These are phyloP conservation scores for Yarrowia sp. DNA, from an alignment of 805 yeast genomes.

Conservation along the genomic window DNA sequence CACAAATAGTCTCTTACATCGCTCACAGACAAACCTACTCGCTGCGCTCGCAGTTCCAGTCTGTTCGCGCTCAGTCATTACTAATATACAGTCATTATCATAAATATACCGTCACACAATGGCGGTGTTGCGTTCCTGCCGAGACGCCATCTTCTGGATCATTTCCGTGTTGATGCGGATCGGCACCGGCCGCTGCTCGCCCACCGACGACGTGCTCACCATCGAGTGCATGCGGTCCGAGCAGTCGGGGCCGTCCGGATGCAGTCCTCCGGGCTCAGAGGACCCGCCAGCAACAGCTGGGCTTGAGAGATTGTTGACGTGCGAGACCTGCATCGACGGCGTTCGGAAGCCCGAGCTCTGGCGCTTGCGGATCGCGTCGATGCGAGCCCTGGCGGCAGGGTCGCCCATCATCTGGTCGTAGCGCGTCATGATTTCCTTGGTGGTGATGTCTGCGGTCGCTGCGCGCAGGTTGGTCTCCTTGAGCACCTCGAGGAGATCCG, in stretches of 20 bases:
- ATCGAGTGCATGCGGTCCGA: conserved; percentile 6
- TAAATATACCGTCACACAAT: conserved; percentile 1
- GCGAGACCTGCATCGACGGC: conserved; percentile 17
- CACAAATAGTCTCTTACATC: too few species aligned
- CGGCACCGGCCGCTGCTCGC: conserved; percentile 28
- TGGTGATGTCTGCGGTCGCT: conserved; percentile 32
- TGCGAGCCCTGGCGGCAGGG: not conserved
- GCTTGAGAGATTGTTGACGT: not conserved
- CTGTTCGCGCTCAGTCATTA: not conserved
- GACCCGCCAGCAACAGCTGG: not conserved
- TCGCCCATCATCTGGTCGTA: conserved; percentile 30
- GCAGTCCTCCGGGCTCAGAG: not conserved
- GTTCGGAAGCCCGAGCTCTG: conserved; percentile 17
- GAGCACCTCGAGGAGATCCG: conserved; percentile 53
- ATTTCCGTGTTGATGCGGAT: conserved; percentile 29
- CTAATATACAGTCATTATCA: conserved; percentile 23
- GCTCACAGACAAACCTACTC: too few species aligned
- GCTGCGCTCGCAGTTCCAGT: not conserved
- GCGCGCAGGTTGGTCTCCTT: conserved; percentile 42
- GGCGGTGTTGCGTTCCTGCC: conserved; percentile 27
- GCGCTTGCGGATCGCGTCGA: conserved; percentile 14
- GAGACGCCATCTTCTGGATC: conserved; percentile 28
- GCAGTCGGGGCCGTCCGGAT: not conserved
- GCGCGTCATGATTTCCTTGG: conserved; percentile 35
- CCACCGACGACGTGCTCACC: conserved; percentile 26